Base-by-base conservation (phyloP, 208 protist genomes). In the Strigomonas culicis region DNA sequence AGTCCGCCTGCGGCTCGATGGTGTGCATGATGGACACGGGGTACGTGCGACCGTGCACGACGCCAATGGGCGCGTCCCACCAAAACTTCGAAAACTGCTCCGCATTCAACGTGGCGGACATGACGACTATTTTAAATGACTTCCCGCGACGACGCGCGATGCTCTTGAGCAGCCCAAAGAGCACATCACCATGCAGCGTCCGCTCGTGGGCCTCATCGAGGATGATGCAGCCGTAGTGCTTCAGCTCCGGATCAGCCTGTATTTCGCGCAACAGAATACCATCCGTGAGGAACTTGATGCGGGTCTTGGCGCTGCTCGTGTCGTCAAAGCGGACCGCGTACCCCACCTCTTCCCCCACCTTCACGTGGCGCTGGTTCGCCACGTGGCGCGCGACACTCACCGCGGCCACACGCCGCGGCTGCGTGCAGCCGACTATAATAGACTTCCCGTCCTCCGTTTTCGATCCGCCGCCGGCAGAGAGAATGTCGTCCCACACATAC, bases 171-270 rank as follows among this genome's bases (percentile, higher is more conserved):
- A 98, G 66, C 27, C 91, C 92, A 75, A 97, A 96, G 19, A 98
- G 75, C 0, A 97, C 84, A 64, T 98, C 94, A 11, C 87, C 88
- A 68, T 97, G 88, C 55, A 99, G 88, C 4, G 98, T 99, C 39
- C 98, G 84, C 84, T 99, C 98, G 86, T 99, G 98, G 15, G 98
- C 98, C 85, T 99, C 99, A 83, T 99, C 99, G n/a, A 99, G 88
- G 59, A 99, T 99, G 32, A 99, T 94, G 57, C 97, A 95, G 47
- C 85, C 84, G 75, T 99, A 99, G 49, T 93, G 74, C 31, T 49
- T 49, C 32, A 99, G 71, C n/a, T 82, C 63, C 10, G 93, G 84
- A 75, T 99, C 95, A 0, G 83, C 57, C 65, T 98, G 89, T 28
- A 98, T 94, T 71, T 99, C 97, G 43, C 98, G 92, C 2, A 99